Percentiles rank a stretch among this genome's conserved stretches.
Conservation (phyloP, 192 early-diverging fungal species). For the Entophlyctis luteolus region DNA sequence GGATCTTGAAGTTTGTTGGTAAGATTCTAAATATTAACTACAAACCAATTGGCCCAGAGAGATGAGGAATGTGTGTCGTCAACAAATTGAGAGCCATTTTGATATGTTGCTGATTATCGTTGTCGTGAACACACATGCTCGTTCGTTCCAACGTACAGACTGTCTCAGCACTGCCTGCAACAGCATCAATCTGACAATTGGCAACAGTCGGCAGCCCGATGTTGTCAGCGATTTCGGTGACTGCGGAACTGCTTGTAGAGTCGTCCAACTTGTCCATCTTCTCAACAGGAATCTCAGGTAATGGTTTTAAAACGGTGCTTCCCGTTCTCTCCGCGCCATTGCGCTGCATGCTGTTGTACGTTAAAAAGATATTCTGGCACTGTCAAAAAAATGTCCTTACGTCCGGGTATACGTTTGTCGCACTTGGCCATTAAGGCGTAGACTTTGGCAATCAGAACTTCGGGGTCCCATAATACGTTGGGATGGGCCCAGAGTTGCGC, state of each 20-base stretch:
- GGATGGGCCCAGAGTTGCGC: not conserved
- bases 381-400: not conserved
- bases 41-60: not conserved
- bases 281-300: not conserved
- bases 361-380: not conserved
- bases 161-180: not conserved
- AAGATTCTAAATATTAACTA: not conserved
- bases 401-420: slow-evolving; percentile 13
- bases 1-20: not conserved
- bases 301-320: too few species aligned
- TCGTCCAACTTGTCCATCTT: too few species aligned
- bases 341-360: too few species aligned
- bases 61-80: not conserved
- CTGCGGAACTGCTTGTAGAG: too few species aligned
- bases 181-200: not conserved
- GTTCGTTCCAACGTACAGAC: too few species aligned
- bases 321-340: too few species aligned
- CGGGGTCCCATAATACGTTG: not conserved
- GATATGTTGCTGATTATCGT: too few species aligned
- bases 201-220: not conserved
- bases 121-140: too few species aligned
- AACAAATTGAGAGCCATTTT: not conserved
- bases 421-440: not conserved
- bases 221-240: not conserved
- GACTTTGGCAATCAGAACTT: not conserved